Percentiles rank a stretch among this genome's conserved stretches.
These are phyloP conservation scores for Gossypium lobatum DNA, from an alignment of 441 rosid genomes.

Conservation along the genomic window DNA sequence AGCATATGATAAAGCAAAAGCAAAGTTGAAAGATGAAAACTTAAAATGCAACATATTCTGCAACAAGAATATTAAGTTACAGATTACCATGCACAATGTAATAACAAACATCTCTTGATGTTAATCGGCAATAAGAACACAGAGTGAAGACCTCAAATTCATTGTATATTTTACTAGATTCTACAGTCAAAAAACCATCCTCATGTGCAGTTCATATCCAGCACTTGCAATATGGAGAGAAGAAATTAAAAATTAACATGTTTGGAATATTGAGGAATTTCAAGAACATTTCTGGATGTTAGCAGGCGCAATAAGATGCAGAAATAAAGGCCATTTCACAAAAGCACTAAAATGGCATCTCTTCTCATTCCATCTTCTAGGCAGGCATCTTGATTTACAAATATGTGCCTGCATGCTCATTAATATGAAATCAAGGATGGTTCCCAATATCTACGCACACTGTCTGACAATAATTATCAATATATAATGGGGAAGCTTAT, in stretches of 20 bases:
- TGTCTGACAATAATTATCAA: neutral
- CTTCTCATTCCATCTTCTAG: constrained; percentile 2
- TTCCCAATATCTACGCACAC: neutral
- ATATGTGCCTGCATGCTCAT: neutral
- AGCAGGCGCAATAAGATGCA: constrained; percentile 4
- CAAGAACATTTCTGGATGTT: neutral
- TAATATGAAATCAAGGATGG: neutral
- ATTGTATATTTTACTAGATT: neutral
- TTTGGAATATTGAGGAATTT: neutral
- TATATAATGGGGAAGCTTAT: neutral
- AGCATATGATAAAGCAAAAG: constrained; percentile 10
- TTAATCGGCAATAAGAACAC: neutral
- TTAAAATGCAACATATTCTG: neutral
- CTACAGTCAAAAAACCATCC: constrained; percentile 3
- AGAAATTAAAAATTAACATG: neutral
- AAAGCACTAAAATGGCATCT: constrained; percentile 2
- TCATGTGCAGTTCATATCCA: neutral
- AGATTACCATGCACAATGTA: neutral
- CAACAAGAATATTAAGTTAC: neutral
- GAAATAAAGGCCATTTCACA: neutral
- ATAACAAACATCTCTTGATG: neutral
- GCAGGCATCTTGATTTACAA: neutral
- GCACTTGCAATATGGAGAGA: constrained; percentile 2
- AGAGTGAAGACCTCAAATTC: constrained; percentile 1
- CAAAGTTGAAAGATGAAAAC: neutral